Conservation (phyloP, 345 rosid species). For the Salix udensis region DNA sequence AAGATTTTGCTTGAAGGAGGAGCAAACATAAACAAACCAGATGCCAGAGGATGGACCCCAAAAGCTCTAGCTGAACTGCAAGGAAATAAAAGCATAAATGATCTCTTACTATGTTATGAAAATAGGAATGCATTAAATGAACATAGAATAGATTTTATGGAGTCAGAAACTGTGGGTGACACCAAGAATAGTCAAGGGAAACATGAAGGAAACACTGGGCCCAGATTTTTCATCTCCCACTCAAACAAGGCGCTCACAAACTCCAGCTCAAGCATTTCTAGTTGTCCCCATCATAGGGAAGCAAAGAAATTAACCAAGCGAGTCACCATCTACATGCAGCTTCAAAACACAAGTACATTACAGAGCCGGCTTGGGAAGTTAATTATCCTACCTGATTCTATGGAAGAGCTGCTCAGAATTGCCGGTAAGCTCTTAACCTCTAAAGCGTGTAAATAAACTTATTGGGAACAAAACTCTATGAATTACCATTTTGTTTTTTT, state of each 20-base stretch:
- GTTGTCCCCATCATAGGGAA: constrained; percentile 19
- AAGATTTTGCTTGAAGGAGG: constrained; percentile 55
- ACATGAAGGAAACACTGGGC: constrained; percentile 19
- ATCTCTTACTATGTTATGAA: constrained; percentile 45
- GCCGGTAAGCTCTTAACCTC: constrained; percentile 60
- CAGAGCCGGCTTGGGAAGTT: constrained; percentile 45
- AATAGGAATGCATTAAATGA: constrained; percentile 36
- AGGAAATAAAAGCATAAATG: constrained; percentile 45
- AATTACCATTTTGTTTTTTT: not conserved
- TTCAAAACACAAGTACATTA: constrained; percentile 27
- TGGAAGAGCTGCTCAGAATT: constrained; percentile 69
- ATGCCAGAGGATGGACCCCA: constrained; percentile 46
- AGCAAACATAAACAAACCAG: constrained; percentile 41
- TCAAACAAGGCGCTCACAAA: constrained; percentile 21
- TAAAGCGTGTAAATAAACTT: constrained; percentile 23
- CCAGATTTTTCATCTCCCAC: constrained; percentile 19
- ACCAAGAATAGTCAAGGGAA: constrained; percentile 18
- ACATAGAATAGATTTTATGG: constrained; percentile 43
- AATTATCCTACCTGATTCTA: constrained; percentile 70
- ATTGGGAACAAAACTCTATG: constrained; percentile 2
- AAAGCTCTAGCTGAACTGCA: constrained; percentile 50
- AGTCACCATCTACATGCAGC: constrained; percentile 70
- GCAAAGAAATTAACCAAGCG: constrained; percentile 39
- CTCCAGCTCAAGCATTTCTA: constrained; percentile 32
- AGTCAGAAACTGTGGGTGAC: constrained; percentile 28